Evolutionary conservation across 2,329 filamentous ascomycete genomes (phyloP), one percentile per base, ranked within the genome.

Genomic region (Teratosphaeria viscida): DNA sequence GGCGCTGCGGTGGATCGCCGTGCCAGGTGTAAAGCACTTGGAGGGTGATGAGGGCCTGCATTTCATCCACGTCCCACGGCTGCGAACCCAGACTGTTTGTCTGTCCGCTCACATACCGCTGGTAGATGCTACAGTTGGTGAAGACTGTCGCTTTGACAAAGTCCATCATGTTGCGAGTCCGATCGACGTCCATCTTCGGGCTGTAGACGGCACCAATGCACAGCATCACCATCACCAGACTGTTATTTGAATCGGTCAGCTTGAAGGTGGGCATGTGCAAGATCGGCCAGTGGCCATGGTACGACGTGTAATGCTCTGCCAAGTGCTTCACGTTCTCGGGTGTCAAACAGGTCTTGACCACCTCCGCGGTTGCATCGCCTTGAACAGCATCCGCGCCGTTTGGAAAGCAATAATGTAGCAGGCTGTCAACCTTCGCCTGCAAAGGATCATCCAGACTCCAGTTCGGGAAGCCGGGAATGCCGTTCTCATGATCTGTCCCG

Each of bases 161-260:
- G 60, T 87, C 82, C 79, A 87, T 88, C 72, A 89, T 79, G 69
- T 84, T 82, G 62, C 87, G 84, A 63, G 87, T 84, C 64, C 87
- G 79, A 61, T 79, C 75, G 53, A 84, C 73, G 32, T 78, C 76
- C 62, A 88, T 75, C 62, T 79, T 79, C 58, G 87, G 80, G 57
- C 87, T 89, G 73, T 90, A 91, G 60, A 88, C 87, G 49, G 87
- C 87, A 43, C 88, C 88, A 66, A 89, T 79, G 70, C 85, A 89
- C 67, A 87, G 84, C 78, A 91, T 87, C 62, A 81, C 80, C 61
- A 88, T 79, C 56, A 89, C 76, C 62, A 90, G 78, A 64, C 85
- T 85, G 61, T 85, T 83, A 70, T 86, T 85, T 54, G 84, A 82
- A 62, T 85, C 80, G 62, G 81, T 77, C 57, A 88, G 81, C 68